Percentiles rank a stretch among this genome's conserved stretches.
These are phyloP conservation scores for Trichoderma sp. DNA, from an alignment of 2,329 filamentous ascomycete species.

Conservation along the genomic window DNA sequence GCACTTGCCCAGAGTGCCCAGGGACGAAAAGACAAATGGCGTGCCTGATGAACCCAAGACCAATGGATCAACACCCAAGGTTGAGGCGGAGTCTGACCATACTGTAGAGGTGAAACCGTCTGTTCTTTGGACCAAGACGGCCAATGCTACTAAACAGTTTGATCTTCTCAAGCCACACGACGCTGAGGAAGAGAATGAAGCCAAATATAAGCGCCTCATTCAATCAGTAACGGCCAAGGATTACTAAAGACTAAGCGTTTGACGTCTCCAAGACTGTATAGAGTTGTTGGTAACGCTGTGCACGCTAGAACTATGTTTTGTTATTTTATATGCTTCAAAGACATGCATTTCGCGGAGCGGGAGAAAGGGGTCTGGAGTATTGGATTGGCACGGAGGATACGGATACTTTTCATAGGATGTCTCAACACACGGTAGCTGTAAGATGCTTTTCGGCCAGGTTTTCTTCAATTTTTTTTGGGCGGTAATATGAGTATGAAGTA, in stretches of 20 bases:
- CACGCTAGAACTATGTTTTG: conserved; percentile 13
- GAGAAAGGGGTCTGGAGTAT: conserved; percentile 19
- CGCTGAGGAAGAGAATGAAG: conserved; percentile 36
- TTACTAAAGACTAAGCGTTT: conserved; percentile 21
- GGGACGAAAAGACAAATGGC: conserved; percentile 30
- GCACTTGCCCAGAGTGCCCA: conserved; percentile 52
- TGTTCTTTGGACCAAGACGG: conserved; percentile 37
- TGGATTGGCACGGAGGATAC: conserved; percentile 2
- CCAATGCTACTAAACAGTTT: conserved; percentile 17
- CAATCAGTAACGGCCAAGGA: conserved; percentile 38
- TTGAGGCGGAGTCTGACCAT: conserved; percentile 28
- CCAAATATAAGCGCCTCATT: conserved; percentile 38
- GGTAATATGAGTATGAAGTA: background rate
- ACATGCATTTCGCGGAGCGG: conserved; percentile 18
- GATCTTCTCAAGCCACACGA: conserved; percentile 31
- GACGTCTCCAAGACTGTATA: background rate
- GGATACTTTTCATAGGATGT: background rate
- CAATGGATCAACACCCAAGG: conserved; percentile 32
- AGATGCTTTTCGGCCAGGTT: background rate
- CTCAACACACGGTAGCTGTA: background rate
- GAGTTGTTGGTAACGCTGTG: conserved; percentile 4
- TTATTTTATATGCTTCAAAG: conserved; percentile 17
- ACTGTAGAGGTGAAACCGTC: conserved; percentile 28
- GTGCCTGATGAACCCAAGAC: conserved; percentile 32
- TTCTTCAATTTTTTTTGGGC: background rate